Percentiles rank a stretch among this genome's conserved stretches.
Conservation (phyloP, 345 rosid genomes). For the Chamaenerion angustifolium region DNA sequence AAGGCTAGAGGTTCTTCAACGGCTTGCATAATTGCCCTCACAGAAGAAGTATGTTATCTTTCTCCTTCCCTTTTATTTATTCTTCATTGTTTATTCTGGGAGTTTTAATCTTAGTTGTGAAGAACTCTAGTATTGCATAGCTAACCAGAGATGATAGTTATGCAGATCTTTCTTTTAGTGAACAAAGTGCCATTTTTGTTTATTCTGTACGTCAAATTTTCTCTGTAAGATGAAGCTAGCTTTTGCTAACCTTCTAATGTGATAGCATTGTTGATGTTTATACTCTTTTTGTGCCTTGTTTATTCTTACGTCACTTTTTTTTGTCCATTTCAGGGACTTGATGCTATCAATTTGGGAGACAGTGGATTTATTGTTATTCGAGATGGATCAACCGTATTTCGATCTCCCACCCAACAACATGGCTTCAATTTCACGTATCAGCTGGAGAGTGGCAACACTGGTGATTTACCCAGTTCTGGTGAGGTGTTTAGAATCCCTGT, state of each 20-base stretch:
- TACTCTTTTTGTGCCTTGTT: not conserved
- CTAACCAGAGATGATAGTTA: too few species aligned
- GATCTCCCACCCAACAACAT: conserved; percentile 90
- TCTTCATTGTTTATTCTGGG: not conserved
- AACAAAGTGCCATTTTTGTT: not conserved
- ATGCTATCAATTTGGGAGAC: conserved; percentile 86
- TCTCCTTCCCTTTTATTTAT: conserved; percentile 1
- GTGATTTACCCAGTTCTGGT: conserved; percentile 80
- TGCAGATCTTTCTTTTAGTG: too few species aligned
- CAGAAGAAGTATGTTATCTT: conserved; percentile 41
- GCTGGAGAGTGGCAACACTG: conserved; percentile 55
- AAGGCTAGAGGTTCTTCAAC: conserved; percentile 87
- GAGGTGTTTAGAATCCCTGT: conserved; percentile 76
- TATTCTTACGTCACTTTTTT: not conserved
- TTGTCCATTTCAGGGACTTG: conserved; percentile 29
- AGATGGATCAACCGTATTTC: conserved; percentile 68
- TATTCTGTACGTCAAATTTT: not conserved
- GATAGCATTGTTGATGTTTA: not conserved
- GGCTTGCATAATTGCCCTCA: conserved; percentile 75
- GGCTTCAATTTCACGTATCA: conserved; percentile 93
- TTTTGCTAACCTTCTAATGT: not conserved
- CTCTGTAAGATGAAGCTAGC: not conserved
- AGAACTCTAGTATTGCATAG: too few species aligned
- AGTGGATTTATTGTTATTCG: conserved; percentile 91
- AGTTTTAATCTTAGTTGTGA: not conserved